phyloP scores from a whole-genome alignment of 257 asterid species.

The Capsicum baccatum region DNA sequence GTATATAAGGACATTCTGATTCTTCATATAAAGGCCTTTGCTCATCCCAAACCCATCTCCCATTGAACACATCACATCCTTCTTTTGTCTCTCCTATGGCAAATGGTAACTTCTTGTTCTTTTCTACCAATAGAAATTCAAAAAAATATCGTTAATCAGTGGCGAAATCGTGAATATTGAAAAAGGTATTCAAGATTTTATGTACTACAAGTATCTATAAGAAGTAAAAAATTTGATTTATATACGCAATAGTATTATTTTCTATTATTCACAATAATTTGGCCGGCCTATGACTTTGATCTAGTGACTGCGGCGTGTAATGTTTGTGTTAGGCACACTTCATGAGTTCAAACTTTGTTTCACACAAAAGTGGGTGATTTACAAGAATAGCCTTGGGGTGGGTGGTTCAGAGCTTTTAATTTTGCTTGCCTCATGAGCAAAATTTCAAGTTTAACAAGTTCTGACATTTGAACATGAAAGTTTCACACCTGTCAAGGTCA shows the following conservation, averaged over 20 bases:
- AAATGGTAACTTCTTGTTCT: slow-evolving; percentile 43
- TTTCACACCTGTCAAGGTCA: not conserved
- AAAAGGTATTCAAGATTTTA: not conserved
- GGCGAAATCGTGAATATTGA: too few relatives aligned
- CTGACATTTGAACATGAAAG: not conserved
- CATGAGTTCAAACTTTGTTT: not conserved
- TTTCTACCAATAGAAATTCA: slow-evolving; percentile 30
- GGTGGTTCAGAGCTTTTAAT: not conserved
- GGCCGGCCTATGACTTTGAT: not conserved
- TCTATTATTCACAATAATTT: not conserved
- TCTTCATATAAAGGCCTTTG: slow-evolving; percentile 84
- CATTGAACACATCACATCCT: slow-evolving; percentile 61
- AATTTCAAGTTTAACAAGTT: not conserved
- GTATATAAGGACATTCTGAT: slow-evolving; percentile 83
- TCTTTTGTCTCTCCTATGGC: slow-evolving; percentile 39
- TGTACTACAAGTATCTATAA: not conserved
- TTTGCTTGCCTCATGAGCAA: accelerated
- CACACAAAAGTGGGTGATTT: not conserved
- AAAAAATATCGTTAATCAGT: not conserved
- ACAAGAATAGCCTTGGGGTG: not conserved
- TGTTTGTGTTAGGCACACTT: not conserved
- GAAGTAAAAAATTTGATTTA: not conserved
- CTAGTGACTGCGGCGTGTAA: not conserved
- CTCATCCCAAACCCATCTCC: slow-evolving; percentile 68
- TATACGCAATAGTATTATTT: not conserved